Percentiles rank a stretch among this genome's conserved stretches.
Conservation (phyloP, 1,139 yeast genomes). For the Suhomyces bokatorum region DNA sequence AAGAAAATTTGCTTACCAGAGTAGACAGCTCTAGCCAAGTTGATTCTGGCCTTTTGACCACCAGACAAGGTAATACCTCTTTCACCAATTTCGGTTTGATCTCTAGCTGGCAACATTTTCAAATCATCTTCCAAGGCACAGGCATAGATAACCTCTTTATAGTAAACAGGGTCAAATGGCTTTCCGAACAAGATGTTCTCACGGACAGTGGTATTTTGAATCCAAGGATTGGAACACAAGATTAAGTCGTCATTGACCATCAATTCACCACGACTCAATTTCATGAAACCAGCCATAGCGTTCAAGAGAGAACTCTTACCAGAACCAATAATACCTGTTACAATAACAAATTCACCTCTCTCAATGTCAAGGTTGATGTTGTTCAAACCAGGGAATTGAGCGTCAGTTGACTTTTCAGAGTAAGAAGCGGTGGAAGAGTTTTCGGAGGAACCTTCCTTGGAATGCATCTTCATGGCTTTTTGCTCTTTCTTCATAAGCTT, state of each 20-base stretch:
- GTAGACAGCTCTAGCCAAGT: conserved; percentile 45
- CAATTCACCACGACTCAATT: conserved; percentile 30
- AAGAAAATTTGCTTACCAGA: conserved; percentile 34
- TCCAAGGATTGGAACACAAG: conserved; percentile 44
- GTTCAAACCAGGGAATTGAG: conserved; percentile 32
- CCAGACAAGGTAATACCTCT: conserved; percentile 46
- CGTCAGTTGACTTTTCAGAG: conserved; percentile 10
- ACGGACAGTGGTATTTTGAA: conserved; percentile 47
- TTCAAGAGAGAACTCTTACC: conserved; percentile 42
- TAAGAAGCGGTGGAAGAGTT: conserved; percentile 18
- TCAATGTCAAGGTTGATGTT: conserved; percentile 31
- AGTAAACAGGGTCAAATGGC: conserved; percentile 30
- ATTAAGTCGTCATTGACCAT: conserved; percentile 30
- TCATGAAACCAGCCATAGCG: conserved; percentile 43
- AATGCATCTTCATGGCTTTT: conserved; percentile 15
- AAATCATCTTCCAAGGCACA: conserved; percentile 46
- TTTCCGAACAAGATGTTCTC: conserved; percentile 44
- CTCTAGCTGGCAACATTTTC: conserved; percentile 34
- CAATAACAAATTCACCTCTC: conserved; percentile 35
- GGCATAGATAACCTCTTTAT: conserved; percentile 33
- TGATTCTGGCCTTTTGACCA: conserved; percentile 46
- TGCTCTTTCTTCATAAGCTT: conserved; percentile 20
- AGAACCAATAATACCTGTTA: conserved; percentile 45
- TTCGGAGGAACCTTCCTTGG: conserved; percentile 11
- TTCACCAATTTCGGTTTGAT: conserved; percentile 44